Conservation (phyloP, 495 filamentous ascomycete genomes). For the Penicillium parvum region DNA sequence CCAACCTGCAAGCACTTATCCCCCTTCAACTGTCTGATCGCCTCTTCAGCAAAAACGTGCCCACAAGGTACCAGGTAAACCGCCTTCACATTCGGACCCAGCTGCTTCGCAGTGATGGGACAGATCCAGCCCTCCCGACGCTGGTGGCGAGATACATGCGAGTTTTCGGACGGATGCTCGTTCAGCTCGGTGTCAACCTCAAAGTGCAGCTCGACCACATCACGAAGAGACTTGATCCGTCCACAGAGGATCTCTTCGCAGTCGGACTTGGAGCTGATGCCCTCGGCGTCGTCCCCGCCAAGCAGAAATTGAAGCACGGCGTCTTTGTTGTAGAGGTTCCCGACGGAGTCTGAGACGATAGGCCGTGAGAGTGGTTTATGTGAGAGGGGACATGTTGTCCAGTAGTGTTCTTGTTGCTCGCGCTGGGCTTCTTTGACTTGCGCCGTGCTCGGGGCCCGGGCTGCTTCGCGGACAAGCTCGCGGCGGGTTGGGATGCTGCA, state of each 20-base stretch:
- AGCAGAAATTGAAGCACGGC: conserved; percentile 78
- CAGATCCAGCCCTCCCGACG: conserved; percentile 68
- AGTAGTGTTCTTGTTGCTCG: conserved; percentile 78
- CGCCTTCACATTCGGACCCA: conserved; percentile 73
- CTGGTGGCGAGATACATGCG: conserved; percentile 28
- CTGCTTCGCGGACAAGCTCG: conserved; percentile 89
- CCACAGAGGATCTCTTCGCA: conserved; percentile 64
- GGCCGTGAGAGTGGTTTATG: conserved; percentile 66
- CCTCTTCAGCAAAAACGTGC: conserved; percentile 85
- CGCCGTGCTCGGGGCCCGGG: conserved; percentile 73
- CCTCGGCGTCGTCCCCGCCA: conserved; percentile 52
- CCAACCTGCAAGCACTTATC: conserved; percentile 59
- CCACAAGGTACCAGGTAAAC: conserved; percentile 95
- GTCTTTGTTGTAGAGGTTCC: conserved; percentile 94
- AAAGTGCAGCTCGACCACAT: conserved; percentile 87
- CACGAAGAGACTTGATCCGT: conserved; percentile 73
- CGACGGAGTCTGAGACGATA: conserved; percentile 78
- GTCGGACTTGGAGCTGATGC: conserved; percentile 50
- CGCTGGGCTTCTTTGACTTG: conserved; percentile 84
- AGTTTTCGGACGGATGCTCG: conserved; percentile 24
- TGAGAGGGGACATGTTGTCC: conserved; percentile 82
- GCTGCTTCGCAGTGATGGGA: conserved; percentile 78
- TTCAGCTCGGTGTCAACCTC: conserved; percentile 48
- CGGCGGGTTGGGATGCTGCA: conserved; percentile 83
- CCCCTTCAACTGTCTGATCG: conserved; percentile 70